A percentile compares a stretch with the other conserved stretches of the same genome.
Conservation (phyloP, 2,329 filamentous ascomycete genomes). For the Colletotrichum euphorbiae region DNA sequence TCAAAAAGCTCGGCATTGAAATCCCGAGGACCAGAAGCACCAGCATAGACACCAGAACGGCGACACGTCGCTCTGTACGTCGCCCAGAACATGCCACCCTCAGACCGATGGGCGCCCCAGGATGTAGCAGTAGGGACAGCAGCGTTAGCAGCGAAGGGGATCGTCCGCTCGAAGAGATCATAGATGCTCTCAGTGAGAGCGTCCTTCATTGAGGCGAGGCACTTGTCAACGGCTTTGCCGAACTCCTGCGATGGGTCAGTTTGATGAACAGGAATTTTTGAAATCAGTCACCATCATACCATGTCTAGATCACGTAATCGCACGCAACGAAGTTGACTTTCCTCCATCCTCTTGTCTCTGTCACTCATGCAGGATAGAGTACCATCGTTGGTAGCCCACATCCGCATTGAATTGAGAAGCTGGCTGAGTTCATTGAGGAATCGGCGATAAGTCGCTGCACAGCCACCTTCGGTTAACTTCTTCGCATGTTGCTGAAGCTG, state of each 20-base stretch:
- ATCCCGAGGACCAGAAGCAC: constrained; percentile 40
- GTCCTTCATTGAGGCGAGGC: constrained; percentile 37
- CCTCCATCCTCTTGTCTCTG: constrained; percentile 40
- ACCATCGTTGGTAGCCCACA: constrained; percentile 44
- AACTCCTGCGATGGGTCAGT: constrained; percentile 39
- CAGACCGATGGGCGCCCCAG: constrained; percentile 41
- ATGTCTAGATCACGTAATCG: constrained; percentile 39
- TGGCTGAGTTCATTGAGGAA: constrained; percentile 43
- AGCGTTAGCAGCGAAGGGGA: constrained; percentile 38
- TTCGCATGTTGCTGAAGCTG: constrained; percentile 63
- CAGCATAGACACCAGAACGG: constrained; percentile 41
- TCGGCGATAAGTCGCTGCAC: constrained; percentile 40
- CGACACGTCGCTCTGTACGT: constrained; percentile 46
- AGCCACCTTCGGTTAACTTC: constrained; percentile 35
- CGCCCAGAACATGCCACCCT: constrained; percentile 43
- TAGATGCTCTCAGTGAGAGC: constrained; percentile 42
- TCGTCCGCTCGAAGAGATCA: constrained; percentile 41
- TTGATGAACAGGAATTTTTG: too few relatives aligned
- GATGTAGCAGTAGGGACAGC: constrained; percentile 40
- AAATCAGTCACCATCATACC: neutral
- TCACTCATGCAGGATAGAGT: constrained; percentile 37
- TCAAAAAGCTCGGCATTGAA: constrained; percentile 46
- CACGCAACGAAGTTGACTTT: constrained; percentile 30
- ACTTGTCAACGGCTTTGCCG: constrained; percentile 35
- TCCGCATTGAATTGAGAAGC: constrained; percentile 43